Evolutionary conservation across 768 basidiomycete species (phyloP), one percentile per base, ranked within the genome.

Genomic region (Suillus discolor): DNA sequence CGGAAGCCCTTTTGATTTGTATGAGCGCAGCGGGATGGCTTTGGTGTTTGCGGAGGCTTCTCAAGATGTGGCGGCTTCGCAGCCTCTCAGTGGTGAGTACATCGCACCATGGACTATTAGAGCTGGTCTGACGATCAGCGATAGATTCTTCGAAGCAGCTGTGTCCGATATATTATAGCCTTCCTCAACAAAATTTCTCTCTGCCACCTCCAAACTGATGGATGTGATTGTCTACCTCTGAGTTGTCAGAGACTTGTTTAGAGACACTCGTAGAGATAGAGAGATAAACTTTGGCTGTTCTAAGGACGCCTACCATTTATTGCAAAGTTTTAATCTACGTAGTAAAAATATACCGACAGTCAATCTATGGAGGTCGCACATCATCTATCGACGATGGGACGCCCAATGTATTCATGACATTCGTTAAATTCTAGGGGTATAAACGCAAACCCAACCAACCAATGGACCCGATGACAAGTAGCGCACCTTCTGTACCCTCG

Each of bases 301-400:
- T 25, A 51, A 6, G 4, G 16, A 51, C 6, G 15, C 82, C 39
- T 28, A 16, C 31, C 9, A 18, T 34, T 31, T 31, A 11, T 18
- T 54, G 49, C 15, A 18, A 9, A 28, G 25, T 28, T 18, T 53
- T 5, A 25, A 51, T 6, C 5, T 2, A 23, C 15, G 6, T 25
- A 51, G 23, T 28, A 23, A 51, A 51, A 25, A 25, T 15, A 51
- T 2, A 23, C 23, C 3, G 15, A 51, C 28, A 28, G 18, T 54
- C 16, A 20, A 31, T 31, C 9, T 18, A 53, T 18, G 0, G 18
- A 54, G 25, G 49, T 51, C 25, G 49, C 15, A 51, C 25, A 25
- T 25, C 49, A 15, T 54, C 12, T n/a, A 36, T n/a, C 20, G 6
- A 36, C 36, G 6, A 31, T 20, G 18, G 2, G 18, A 20, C 11